Conservation (phyloP, 2,329 filamentous ascomycete genomes). For the Teratosphaeria viscida region DNA sequence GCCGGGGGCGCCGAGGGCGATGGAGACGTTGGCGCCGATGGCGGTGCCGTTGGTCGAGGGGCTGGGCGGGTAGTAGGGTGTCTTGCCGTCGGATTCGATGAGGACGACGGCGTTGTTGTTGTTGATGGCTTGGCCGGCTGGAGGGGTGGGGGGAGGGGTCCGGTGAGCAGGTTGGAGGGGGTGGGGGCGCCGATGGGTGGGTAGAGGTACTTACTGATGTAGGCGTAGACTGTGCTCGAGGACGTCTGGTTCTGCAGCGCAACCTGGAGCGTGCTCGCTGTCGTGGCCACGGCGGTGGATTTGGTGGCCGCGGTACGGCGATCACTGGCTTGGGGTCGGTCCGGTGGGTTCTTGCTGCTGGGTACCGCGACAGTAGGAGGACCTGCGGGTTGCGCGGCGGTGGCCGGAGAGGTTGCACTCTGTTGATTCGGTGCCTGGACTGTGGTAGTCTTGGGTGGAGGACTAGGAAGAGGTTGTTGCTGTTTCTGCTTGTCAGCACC, state of each 20-base stretch:
- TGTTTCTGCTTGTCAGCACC: not conserved
- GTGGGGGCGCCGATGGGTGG: not conserved
- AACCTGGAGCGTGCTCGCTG: slow-evolving; percentile 20
- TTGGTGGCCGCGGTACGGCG: not conserved
- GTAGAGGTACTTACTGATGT: slow-evolving; percentile 38
- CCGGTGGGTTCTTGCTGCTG: not conserved
- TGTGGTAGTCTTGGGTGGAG: not conserved
- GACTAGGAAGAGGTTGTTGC: not conserved
- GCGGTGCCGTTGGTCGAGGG: slow-evolving; percentile 23
- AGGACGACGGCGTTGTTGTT: slow-evolving; percentile 24
- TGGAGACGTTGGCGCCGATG: slow-evolving; percentile 32
- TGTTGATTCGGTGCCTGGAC: not conserved
- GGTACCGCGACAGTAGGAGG: not conserved
- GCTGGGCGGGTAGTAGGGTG: slow-evolving; percentile 26
- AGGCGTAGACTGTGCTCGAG: slow-evolving; percentile 25
- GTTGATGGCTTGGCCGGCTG: slow-evolving; percentile 26
- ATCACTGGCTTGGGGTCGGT: not conserved
- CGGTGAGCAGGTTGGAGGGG: not conserved
- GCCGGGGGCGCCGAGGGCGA: slow-evolving; percentile 31
- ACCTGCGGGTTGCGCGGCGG: not conserved
- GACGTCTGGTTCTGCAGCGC: slow-evolving; percentile 23
- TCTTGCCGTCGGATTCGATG: slow-evolving; percentile 24
- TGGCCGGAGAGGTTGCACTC: not conserved
- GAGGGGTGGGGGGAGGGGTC: not conserved
- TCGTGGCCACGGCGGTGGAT: slow-evolving; percentile 10